A percentile compares a stretch with the other conserved stretches of the same genome.
Conservation (phyloP, 768 basidiomycete genomes). For the Lepiota brunneoincarnata region DNA sequence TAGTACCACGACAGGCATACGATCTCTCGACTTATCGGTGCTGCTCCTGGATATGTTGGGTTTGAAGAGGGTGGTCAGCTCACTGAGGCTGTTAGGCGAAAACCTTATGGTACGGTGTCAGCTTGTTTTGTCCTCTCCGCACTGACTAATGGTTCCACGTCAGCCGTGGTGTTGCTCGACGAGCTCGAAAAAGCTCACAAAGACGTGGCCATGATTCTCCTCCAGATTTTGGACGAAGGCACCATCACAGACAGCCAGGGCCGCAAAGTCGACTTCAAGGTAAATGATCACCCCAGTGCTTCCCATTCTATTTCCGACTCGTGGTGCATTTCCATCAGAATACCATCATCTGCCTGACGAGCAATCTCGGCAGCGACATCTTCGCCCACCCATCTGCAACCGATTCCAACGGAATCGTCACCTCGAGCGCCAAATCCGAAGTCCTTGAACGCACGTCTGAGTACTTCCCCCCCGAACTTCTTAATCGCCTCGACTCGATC, state of each 20-base stretch:
- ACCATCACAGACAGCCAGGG: conserved; percentile 89
- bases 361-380: conserved; percentile 83
- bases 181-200: conserved; percentile 95
- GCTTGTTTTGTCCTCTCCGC: too few species aligned
- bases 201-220: conserved; percentile 86
- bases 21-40: conserved; percentile 86
- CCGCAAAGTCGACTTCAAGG: conserved; percentile 89
- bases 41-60: conserved; percentile 91
- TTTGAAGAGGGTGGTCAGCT: conserved; percentile 90
- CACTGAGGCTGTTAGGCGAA: conserved; percentile 88
- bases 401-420: conserved; percentile 59
- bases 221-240: conserved; percentile 92
- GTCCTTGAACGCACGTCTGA: conserved; percentile 75
- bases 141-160: not conserved
- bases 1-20: conserved; percentile 91
- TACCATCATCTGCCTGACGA: conserved; percentile 89
- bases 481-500: conserved; percentile 87
- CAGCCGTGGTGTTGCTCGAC: conserved; percentile 77
- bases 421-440: conserved; percentile 53
- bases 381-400: conserved; percentile 67
- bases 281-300: conserved; percentile 16
- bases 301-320: too few species aligned
- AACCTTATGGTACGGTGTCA: conserved; percentile 68
- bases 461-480: conserved; percentile 87
- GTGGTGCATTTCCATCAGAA: conserved; percentile 46